phyloP scores from a whole-genome alignment of 371 early-diverging fungal species.

The Mucor circinelloides region DNA sequence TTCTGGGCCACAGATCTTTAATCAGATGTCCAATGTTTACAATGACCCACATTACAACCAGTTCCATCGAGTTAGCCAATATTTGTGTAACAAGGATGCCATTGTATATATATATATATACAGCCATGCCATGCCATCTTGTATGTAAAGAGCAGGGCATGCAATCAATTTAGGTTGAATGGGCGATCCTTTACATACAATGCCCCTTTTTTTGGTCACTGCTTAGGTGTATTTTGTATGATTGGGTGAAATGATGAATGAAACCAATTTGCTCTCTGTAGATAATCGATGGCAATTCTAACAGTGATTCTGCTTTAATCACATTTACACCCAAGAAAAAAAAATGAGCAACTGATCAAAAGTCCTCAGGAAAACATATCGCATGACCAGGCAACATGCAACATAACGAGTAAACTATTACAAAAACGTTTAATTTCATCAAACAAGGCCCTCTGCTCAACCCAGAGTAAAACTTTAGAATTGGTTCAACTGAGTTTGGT shows the following conservation, averaged over 20 bases:
- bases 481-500: background rate
- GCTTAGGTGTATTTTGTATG: background rate
- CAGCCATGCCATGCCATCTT: background rate
- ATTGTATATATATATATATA: background rate
- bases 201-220: background rate
- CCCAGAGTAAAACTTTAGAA: background rate
- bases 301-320: background rate
- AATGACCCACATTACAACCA: background rate
- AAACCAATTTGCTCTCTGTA: background rate
- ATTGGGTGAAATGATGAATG: background rate
- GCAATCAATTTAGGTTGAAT: background rate
- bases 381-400: background rate
- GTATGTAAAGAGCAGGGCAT: background rate
- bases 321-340: background rate
- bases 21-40: background rate
- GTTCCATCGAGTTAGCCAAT: background rate
- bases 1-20: background rate
- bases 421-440: background rate
- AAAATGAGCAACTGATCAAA: background rate
- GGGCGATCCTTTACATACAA: background rate
- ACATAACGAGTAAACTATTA: background rate
- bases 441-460: background rate
- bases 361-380: background rate
- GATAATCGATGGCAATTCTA: background rate
- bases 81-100: background rate